These are phyloP conservation scores for Scopulariopsis brevicaulis DNA, from an alignment of 2,329 filamentous ascomycete species.

Conservation along the genomic window DNA sequence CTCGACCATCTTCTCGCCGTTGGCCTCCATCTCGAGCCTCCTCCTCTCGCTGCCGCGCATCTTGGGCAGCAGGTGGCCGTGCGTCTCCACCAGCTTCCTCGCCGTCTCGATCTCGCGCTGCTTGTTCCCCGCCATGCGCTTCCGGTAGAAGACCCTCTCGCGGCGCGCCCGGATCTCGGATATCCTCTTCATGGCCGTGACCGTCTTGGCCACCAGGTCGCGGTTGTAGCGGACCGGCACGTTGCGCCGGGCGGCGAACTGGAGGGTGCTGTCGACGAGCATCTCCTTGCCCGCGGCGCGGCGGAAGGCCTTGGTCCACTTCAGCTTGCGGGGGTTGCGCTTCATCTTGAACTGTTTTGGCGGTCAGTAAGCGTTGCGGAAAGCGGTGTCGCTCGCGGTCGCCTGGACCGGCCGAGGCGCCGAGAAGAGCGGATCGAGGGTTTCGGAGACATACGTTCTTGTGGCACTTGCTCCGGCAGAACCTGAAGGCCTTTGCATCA, in stretches of 20 bases:
- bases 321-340: conserved; percentile 91
- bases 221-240: conserved; percentile 93
- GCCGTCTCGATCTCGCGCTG: conserved; percentile 69
- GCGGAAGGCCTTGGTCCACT: conserved; percentile 93
- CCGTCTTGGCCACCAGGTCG: conserved; percentile 74
- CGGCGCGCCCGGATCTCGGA: conserved; percentile 72
- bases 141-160: conserved; percentile 89
- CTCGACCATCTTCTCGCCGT: conserved; percentile 4
- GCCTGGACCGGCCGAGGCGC: neutral
- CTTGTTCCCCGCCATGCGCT: conserved; percentile 84
- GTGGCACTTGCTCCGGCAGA: conserved; percentile 50
- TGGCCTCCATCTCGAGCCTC: conserved; percentile 25
- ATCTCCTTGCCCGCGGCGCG: conserved; percentile 69
- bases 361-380: neutral
- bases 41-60: conserved; percentile 53
- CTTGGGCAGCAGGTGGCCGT: conserved; percentile 81
- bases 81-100: conserved; percentile 79
- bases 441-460: conserved; percentile 33
- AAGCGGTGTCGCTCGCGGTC: neutral
- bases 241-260: conserved; percentile 88
- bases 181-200: conserved; percentile 87
- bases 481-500: conserved; percentile 38
- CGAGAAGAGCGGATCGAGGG: neutral
- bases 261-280: conserved; percentile 88
- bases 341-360: conserved; percentile 77